These are phyloP conservation scores for Polytrichum formosum DNA, from an alignment of 225 moss, liverwort and hornwort species.

Conservation along the genomic window DNA sequence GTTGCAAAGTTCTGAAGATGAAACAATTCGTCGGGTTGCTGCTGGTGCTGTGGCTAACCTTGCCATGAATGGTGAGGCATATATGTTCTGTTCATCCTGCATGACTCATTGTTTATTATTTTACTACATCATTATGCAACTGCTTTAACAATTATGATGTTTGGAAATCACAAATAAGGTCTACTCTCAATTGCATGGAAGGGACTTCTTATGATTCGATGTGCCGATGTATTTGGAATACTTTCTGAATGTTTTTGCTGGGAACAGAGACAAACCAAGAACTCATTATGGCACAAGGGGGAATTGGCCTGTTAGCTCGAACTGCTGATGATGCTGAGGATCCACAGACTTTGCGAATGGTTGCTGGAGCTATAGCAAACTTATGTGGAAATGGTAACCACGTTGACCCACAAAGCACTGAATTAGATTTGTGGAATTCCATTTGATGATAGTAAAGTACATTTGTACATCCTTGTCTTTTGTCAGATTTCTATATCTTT, in stretches of 20 bases:
- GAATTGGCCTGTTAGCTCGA: slow-evolving; percentile 54
- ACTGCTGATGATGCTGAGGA: slow-evolving; percentile 69
- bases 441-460: background rate
- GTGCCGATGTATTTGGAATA: too few relatives aligned
- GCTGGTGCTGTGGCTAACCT: slow-evolving; percentile 99
- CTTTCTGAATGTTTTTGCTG: background rate
- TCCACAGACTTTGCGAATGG: slow-evolving; percentile 64
- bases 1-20: slow-evolving; percentile 94
- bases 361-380: slow-evolving; percentile 63
- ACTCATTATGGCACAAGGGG: slow-evolving; percentile 67
- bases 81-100: too few relatives aligned
- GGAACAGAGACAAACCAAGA: slow-evolving; percentile 59
- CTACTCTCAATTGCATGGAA: too few relatives aligned
- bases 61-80: slow-evolving; percentile 82
- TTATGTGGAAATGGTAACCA: slow-evolving; percentile 56
- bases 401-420: background rate
- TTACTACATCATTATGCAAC: too few relatives aligned
- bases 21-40: slow-evolving; percentile 95
- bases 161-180: too few relatives aligned
- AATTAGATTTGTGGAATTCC: background rate
- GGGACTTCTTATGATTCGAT: too few relatives aligned
- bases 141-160: too few relatives aligned
- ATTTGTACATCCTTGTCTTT: too few relatives aligned
- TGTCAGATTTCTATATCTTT: too few relatives aligned
- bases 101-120: too few relatives aligned